Evolutionary conservation across 176 grass and related monocot genomes (phyloP), one percentile per base, ranked within the genome.

Genomic region (Oropetium thomaeum): DNA sequence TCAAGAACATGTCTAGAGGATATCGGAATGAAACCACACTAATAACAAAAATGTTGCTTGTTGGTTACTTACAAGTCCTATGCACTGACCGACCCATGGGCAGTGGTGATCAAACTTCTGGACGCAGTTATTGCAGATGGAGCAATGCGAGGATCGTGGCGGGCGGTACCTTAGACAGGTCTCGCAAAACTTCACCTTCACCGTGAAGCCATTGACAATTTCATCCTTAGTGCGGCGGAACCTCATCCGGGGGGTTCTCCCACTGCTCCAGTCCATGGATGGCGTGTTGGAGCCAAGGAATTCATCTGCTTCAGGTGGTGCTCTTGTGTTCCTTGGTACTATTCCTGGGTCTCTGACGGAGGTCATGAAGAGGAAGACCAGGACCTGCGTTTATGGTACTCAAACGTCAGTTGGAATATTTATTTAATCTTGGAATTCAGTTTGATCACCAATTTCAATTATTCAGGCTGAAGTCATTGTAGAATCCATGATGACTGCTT

Each of bases 91-190:
- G 10, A 89, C 77, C 90, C 90, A 93, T 30, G 90, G 90, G 77
- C 90, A 89, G 61, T 93, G 90, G 81, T 93, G 90, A 33, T 88
- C 89, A 67, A 92, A 92, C 82, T 86, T 92, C 33, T 88, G 82
- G 29, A 92, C 70, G 8, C 89, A 92, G 64, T 92, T 92, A 71
- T 92, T 83, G 82, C 89, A 92, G 75, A 83, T 80, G 31, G 89
- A 82, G 82, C 89, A 92, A 31, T 92, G 89, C 14, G 89, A 92
- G 20, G 86, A 74, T 33, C 89, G 34, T 1, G 86, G 89, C 2
- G 70, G 85, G 14, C 86, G 79, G 62, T 92, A 92, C 45, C 85
- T 71, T 8, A 87, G 65, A 35, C 90, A 93, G 62, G 90, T 93
- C 20, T 93, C 84, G 0, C 90, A 93, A 17, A 87, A 93, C 67